phyloP scores from a whole-genome alignment of 1,139 yeast genomes.

The Candida frijolesensis region DNA sequence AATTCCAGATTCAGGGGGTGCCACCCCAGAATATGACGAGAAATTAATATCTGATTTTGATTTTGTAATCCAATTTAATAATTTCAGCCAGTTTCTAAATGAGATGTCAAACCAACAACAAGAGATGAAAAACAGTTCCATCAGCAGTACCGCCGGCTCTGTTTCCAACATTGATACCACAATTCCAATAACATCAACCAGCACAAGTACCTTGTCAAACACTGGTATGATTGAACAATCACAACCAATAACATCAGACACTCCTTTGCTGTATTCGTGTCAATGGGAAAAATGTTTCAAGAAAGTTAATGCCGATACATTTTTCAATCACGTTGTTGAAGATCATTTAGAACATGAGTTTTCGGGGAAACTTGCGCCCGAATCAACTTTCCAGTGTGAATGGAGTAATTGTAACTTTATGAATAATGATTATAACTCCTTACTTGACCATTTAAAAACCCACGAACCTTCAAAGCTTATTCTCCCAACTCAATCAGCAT shows the following conservation, averaged over 20 bases:
- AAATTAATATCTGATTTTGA: constrained; percentile 40
- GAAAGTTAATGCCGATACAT: constrained; percentile 42
- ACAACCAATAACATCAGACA: neutral
- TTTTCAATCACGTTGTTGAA: constrained; percentile 59
- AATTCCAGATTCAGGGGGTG: constrained; percentile 25
- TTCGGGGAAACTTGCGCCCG: neutral
- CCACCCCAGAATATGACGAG: constrained; percentile 14
- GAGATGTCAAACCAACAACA: constrained; percentile 1
- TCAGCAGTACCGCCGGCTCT: neutral
- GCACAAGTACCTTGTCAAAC: neutral
- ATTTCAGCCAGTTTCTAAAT: constrained; percentile 28
- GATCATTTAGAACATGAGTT: constrained; percentile 51
- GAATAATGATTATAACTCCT: constrained; percentile 50
- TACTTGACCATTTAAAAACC: constrained; percentile 62
- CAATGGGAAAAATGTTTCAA: constrained; percentile 60
- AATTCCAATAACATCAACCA: neutral
- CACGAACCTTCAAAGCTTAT: constrained; percentile 38
- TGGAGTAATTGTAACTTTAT: constrained; percentile 71
- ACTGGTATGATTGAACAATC: neutral
- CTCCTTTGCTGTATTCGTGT: constrained; percentile 30
- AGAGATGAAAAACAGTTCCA: neutral
- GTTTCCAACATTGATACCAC: neutral
- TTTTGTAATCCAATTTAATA: constrained; percentile 45
- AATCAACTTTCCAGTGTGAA: constrained; percentile 52
- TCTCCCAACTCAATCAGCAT: constrained; percentile 3